These are phyloP conservation scores for Penicillium dipodomyicola DNA, from an alignment of 495 filamentous ascomycete genomes.

Conservation along the genomic window DNA sequence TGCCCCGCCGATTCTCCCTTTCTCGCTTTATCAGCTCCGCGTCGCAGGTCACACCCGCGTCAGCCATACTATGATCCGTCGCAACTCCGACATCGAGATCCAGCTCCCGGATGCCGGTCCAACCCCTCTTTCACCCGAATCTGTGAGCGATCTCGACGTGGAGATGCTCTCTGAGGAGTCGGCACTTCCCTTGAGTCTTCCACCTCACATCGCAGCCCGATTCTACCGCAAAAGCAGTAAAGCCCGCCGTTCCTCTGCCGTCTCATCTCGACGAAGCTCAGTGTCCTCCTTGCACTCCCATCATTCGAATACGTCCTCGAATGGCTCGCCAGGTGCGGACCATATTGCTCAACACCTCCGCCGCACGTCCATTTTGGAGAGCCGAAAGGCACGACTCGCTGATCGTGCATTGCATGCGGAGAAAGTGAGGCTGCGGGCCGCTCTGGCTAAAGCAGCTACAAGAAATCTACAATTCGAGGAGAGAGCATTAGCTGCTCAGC, in stretches of 20 bases:
- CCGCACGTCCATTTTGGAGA: constrained; percentile 87
- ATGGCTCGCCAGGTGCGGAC: constrained; percentile 70
- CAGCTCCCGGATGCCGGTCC: constrained; percentile 45
- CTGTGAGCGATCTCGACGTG: constrained; percentile 35
- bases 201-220: constrained; percentile 80
- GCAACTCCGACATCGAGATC: constrained; percentile 49
- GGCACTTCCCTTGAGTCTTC: constrained; percentile 55
- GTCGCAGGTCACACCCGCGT: constrained; percentile 3
- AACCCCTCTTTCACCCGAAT: constrained; percentile 28
- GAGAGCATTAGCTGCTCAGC: constrained; percentile 81
- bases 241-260: constrained; percentile 76
- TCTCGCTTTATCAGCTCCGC: constrained; percentile 2
- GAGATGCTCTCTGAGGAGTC: constrained; percentile 49
- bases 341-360: constrained; percentile 88
- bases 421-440: constrained; percentile 88
- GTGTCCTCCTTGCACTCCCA: constrained; percentile 84
- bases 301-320: constrained; percentile 58
- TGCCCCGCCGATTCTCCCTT: constrained; percentile 23
- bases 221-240: constrained; percentile 70
- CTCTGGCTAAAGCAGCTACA: constrained; percentile 75
- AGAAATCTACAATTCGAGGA: constrained; percentile 68
- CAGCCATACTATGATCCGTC: constrained; percentile 42
- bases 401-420: constrained; percentile 94
- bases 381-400: constrained; percentile 86
- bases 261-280: constrained; percentile 85